Evolutionary conservation across 495 filamentous ascomycete species (phyloP).

Genomic region (Penicillium diatomitis): DNA sequence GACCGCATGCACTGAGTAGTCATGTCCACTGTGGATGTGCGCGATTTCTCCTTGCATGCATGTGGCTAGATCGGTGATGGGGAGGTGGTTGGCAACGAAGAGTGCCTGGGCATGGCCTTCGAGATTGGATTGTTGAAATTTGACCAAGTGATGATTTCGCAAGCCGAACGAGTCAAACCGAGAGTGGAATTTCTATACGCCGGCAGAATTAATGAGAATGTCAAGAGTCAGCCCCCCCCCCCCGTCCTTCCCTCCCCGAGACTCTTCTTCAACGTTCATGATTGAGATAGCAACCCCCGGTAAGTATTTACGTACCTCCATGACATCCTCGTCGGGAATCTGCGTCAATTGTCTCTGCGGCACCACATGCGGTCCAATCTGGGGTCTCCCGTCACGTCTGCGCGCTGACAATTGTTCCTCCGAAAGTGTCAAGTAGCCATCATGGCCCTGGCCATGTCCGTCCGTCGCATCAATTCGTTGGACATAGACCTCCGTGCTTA

Average conservation of each 20-base stretch:
- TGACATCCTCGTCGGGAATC: slow-evolving; percentile 14
- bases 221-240: neutral
- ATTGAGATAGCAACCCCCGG: neutral
- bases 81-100: slow-evolving; percentile 18
- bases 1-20: slow-evolving; percentile 67
- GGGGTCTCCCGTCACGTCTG: slow-evolving; percentile 10
- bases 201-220: neutral
- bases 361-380: slow-evolving; percentile 23
- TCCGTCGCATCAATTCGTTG: slow-evolving; percentile 18
- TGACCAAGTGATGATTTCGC: slow-evolving; percentile 26
- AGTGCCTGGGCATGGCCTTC: slow-evolving; percentile 24
- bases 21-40: slow-evolving; percentile 60
- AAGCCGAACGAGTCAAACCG: slow-evolving; percentile 16
- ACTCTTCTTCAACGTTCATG: no score
- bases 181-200: slow-evolving; percentile 17
- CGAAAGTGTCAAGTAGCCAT: slow-evolving; percentile 13
- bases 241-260: no score
- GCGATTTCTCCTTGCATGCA: slow-evolving; percentile 55
- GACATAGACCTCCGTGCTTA: slow-evolving; percentile 23
- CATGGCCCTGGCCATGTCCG: slow-evolving; percentile 16
- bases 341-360: slow-evolving; percentile 29
- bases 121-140: slow-evolving; percentile 15
- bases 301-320: slow-evolving; percentile 17
- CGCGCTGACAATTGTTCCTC: slow-evolving; percentile 8
- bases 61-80: slow-evolving; percentile 8